These are phyloP conservation scores for Suillus decipiens DNA, from an alignment of 768 basidiomycete species.

Conservation along the genomic window DNA sequence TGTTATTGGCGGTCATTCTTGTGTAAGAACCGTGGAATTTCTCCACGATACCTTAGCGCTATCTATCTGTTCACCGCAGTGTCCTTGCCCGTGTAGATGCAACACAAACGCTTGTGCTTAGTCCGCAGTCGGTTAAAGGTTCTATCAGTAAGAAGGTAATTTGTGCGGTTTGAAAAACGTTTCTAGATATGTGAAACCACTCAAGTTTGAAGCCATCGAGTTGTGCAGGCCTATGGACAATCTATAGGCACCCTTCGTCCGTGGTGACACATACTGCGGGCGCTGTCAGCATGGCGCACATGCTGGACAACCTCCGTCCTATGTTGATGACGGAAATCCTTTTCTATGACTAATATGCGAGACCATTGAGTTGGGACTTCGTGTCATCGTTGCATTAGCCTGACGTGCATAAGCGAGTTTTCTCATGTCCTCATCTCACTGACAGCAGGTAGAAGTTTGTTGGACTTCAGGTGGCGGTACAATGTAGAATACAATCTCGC, in stretches of 20 bases:
- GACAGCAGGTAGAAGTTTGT: too few species aligned
- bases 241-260: neutral
- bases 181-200: neutral
- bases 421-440: neutral
- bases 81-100: neutral
- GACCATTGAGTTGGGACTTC: neutral
- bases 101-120: neutral
- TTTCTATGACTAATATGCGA: neutral
- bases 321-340: neutral
- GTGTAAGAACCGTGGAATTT: slow-evolving; percentile 39
- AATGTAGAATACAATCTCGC: too few species aligned
- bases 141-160: neutral
- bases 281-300: neutral
- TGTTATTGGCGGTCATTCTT: slow-evolving; percentile 81
- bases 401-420: neutral
- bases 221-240: neutral
- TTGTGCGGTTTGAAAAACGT: neutral
- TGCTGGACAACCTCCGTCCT: neutral
- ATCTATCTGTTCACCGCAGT: neutral
- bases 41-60: neutral
- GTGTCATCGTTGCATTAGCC: neutral
- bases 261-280: neutral
- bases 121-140: neutral
- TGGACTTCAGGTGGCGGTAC: too few species aligned
- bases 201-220: neutral